These are phyloP conservation scores for Mycena filopes DNA, from an alignment of 768 basidiomycete species.

Conservation along the genomic window DNA sequence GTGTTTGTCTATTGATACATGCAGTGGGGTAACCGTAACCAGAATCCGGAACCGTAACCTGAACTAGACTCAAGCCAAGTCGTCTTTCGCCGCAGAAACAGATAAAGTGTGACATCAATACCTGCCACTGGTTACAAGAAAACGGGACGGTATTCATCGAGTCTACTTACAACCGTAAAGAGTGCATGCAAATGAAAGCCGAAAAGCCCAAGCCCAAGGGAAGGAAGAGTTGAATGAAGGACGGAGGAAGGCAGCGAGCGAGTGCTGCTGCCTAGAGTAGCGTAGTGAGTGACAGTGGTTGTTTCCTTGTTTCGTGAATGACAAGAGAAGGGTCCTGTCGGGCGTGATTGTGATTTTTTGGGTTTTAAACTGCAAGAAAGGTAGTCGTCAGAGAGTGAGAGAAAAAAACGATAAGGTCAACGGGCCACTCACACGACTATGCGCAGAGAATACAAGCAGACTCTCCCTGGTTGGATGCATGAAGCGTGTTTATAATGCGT, in stretches of 20 bases:
- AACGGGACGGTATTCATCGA: too few species aligned
- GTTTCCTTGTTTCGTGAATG: conserved; percentile 62
- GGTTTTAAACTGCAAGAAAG: conserved; percentile 31
- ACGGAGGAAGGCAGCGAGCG: too few species aligned
- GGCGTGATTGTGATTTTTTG: conserved; percentile 27
- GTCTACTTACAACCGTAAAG: conserved; percentile 25
- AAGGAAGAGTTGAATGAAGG: too few species aligned
- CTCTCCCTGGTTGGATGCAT: conserved; percentile 11
- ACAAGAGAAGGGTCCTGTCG: conserved; percentile 53
- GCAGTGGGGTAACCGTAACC: conserved; percentile 50
- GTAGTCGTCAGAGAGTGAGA: conserved; percentile 6
- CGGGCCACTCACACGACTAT: conserved; percentile 22
- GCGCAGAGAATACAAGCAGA: conserved; percentile 21
- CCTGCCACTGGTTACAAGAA: too few species aligned
- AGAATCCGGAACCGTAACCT: too few species aligned
- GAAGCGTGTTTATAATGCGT: conserved; percentile 30
- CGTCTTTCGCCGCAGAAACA: too few species aligned
- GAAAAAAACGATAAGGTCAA: conserved; percentile 18
- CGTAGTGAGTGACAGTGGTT: conserved; percentile 48
- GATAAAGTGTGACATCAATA: too few species aligned
- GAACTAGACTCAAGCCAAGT: too few species aligned
- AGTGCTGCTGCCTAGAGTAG: too few species aligned
- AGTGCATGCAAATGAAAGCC: conserved; percentile 35
- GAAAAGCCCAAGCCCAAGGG: too few species aligned
- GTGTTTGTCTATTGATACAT: conserved; percentile 41